phyloP scores from a whole-genome alignment of 2,329 filamentous ascomycete species.

The Chrysoporthe deuterocubensis region DNA sequence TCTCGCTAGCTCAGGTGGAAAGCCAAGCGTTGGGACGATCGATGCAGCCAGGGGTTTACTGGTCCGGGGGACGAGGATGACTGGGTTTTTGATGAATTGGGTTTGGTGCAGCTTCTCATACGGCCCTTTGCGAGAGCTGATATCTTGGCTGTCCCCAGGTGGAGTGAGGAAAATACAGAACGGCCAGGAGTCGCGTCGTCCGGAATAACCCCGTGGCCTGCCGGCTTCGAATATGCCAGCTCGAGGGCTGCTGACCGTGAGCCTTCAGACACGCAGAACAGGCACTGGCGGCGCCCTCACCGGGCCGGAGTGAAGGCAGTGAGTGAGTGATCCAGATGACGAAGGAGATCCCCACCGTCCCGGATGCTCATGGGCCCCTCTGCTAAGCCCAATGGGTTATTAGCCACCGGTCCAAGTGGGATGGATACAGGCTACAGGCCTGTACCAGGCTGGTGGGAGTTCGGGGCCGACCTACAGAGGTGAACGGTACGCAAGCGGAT shows the following conservation, averaged over 20 bases:
- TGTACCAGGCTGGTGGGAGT: background rate
- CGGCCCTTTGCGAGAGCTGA: slow-evolving; percentile 19
- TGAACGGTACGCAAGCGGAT: background rate
- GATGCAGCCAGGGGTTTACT: background rate
- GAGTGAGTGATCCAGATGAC: background rate
- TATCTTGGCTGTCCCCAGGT: slow-evolving; percentile 14
- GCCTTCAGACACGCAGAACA: background rate
- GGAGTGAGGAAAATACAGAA: background rate
- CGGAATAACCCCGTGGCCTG: background rate
- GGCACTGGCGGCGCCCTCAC: too few relatives aligned
- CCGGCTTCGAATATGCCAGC: background rate
- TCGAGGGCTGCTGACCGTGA: background rate
- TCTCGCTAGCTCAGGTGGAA: slow-evolving; percentile 9
- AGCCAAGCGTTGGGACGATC: slow-evolving; percentile 11
- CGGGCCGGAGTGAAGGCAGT: background rate
- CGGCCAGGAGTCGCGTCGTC: background rate
- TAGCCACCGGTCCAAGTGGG: slow-evolving; percentile 5
- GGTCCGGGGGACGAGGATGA: background rate
- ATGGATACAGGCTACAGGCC: background rate
- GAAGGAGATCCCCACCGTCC: background rate
- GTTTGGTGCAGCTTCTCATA: slow-evolving; percentile 19
- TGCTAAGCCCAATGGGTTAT: background rate
- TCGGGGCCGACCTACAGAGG: background rate
- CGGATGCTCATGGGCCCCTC: slow-evolving; percentile 3
- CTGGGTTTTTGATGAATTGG: background rate